Evolutionary conservation across 495 filamentous ascomycete species (phyloP).

Genomic region (Aspergillus coremiiformis): DNA sequence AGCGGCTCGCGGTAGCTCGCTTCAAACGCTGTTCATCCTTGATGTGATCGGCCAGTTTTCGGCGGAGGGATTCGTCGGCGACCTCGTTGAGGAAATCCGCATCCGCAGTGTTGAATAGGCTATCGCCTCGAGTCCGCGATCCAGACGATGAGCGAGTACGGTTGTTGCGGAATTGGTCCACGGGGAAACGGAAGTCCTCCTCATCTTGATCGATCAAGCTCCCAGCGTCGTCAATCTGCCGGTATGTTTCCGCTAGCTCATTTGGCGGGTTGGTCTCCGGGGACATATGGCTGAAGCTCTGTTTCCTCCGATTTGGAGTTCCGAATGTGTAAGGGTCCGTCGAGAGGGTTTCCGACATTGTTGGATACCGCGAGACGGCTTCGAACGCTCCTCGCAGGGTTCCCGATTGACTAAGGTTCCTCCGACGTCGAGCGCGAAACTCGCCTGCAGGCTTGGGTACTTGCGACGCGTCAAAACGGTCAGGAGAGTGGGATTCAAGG

Average conservation of each 20-base stretch:
- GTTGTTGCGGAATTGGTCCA: slow-evolving; percentile 8
- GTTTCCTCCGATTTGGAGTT: slow-evolving; percentile 9
- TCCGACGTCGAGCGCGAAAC: slow-evolving; percentile 22
- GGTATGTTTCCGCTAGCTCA: slow-evolving; percentile 39
- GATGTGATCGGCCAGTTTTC: slow-evolving; percentile 30
- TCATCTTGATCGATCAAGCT: slow-evolving; percentile 32
- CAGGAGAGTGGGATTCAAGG: slow-evolving; percentile 18
- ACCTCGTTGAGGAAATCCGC: slow-evolving; percentile 24
- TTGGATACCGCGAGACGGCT: slow-evolving; percentile 18
- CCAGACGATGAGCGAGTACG: slow-evolving; percentile 25
- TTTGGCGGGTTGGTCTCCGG: slow-evolving; percentile 36
- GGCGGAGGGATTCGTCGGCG: slow-evolving; percentile 25
- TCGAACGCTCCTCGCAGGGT: slow-evolving; percentile 35
- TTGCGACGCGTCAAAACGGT: slow-evolving; percentile 25
- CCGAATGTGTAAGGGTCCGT: slow-evolving; percentile 7
- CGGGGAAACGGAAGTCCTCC: slow-evolving; percentile 15
- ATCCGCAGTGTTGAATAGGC: slow-evolving; percentile 17
- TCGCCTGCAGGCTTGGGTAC: slow-evolving; percentile 26
- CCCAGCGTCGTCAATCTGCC: slow-evolving; percentile 38
- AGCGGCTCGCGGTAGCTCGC: slow-evolving; percentile 36
- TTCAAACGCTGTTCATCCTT: slow-evolving; percentile 40
- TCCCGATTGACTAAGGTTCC: slow-evolving; percentile 28
- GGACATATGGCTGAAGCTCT: slow-evolving; percentile 9
- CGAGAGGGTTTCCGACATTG: slow-evolving; percentile 18
- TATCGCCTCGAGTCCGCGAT: slow-evolving; percentile 13